Conservation (phyloP, 2,329 filamentous ascomycete species). For the Mariannaea elegans region DNA sequence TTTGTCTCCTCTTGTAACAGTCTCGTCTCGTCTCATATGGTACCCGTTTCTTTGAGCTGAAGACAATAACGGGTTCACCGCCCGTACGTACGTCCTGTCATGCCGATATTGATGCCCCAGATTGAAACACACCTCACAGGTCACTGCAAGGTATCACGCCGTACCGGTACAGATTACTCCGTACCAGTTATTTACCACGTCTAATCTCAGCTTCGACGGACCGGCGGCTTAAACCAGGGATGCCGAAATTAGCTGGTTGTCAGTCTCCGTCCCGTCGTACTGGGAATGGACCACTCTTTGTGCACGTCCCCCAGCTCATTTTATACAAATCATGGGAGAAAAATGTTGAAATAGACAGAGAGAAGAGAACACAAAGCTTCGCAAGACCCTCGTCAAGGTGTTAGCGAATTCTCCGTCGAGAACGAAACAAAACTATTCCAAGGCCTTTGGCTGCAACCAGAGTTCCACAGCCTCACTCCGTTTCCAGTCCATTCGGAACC, state of each 20-base stretch:
- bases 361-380: background rate
- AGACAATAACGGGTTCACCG: background rate
- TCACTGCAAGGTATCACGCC: no score
- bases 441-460: constrained; percentile 14
- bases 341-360: background rate
- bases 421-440: background rate
- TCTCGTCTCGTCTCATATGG: background rate
- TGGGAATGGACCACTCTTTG: constrained; percentile 37
- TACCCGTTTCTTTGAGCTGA: background rate
- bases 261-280: constrained; percentile 34
- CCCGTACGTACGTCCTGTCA: no score
- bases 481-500: background rate
- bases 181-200: constrained; percentile 4
- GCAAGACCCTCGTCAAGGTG: background rate
- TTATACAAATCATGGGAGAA: background rate
- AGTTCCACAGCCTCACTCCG: background rate
- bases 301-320: constrained; percentile 21
- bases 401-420: constrained; percentile 2
- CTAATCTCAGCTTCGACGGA: constrained; percentile 23
- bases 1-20: background rate
- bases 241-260: constrained; percentile 40
- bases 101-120: no score
- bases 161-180: no score
- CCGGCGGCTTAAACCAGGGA: constrained; percentile 32
- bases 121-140: no score